phyloP scores from a whole-genome alignment of 305 asterid species.

The Rubia peregrina region DNA sequence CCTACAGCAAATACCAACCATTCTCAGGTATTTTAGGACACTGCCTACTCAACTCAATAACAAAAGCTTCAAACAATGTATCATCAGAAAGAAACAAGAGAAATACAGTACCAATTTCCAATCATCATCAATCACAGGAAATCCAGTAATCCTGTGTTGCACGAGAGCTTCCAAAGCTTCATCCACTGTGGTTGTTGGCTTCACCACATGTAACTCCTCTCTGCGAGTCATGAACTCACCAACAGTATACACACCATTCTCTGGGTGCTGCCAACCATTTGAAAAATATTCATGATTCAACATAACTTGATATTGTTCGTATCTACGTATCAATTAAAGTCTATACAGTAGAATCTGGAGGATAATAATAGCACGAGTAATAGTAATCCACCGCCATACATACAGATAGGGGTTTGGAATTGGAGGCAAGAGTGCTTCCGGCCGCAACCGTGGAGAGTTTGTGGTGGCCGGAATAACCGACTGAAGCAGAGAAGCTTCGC shows the following conservation, averaged over 20 bases:
- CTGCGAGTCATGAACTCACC: conserved; percentile 71
- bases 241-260: conserved; percentile 53
- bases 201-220: conserved; percentile 66
- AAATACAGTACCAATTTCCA: conserved; percentile 66
- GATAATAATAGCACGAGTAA: conserved; percentile 11
- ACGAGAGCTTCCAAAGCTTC: conserved; percentile 68
- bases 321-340: background rate
- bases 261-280: conserved; percentile 32
- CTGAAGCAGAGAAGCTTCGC: conserved; percentile 15
- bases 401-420: conserved; percentile 37
- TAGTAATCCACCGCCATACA: background rate
- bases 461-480: conserved; percentile 16
- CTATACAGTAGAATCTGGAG: background rate
- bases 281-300: too few relatives aligned
- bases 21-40: too few relatives aligned
- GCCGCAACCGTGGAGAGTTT: conserved; percentile 26
- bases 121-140: conserved; percentile 75
- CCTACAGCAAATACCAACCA: conserved; percentile 35
- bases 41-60: background rate
- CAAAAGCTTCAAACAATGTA: background rate
- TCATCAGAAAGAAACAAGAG: background rate
- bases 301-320: background rate
- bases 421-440: conserved; percentile 28
- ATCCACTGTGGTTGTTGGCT: conserved; percentile 58
- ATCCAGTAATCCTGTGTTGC: conserved; percentile 71